Evolutionary conservation across 768 basidiomycete genomes (phyloP), one percentile per base, ranked within the genome.

Genomic region (Suillus alpinus): DNA sequence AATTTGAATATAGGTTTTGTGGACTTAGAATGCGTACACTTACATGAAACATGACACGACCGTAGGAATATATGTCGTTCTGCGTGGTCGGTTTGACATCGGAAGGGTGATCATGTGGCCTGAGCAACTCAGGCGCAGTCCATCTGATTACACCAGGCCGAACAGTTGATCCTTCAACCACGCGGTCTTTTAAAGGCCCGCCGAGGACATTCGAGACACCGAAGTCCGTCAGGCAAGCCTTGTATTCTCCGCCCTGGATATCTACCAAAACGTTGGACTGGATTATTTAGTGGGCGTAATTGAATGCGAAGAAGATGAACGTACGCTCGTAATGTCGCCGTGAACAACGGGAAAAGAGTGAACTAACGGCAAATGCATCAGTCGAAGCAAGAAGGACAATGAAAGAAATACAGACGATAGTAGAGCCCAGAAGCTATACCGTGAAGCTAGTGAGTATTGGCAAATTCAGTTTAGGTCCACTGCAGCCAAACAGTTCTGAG

Each of bases 221-320:
- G 60, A 80, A 80, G 58, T 80, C 80, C 58, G 74, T 75, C 7
- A 81, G 63, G 7, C 71, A 71, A 2, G 74, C 77, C 34, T 72
- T 73, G n/a, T 73, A 70, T 32, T 76, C 60, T 61, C 75, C 74
- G 0, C n/a, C 18, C 18, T 31, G 32, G 31, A 50, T 0, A 57
- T 77, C 75, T 49, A 81, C 73, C 20, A 80, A 71, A 51, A 81
- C 71, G 61, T 80, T 81, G 0, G 76, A 73, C 78, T 79, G 60
- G 7, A 18, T 16, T 32, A 1, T 26, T 18, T 12, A 6, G 20
- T 58, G 14, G 23, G 36, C 2, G 12, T 10, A 34, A 10, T 50
- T 13, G 0, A 10, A 50, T 4, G 9, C 16, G 3, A 14, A 37
- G 16, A 36, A 3, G 12, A 37, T 34, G 8, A 14, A 14, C 57